Evolutionary conservation across 345 rosid species (phyloP), one percentile per base, ranked within the genome.

Genomic region (Syzygium aromaticum): DNA sequence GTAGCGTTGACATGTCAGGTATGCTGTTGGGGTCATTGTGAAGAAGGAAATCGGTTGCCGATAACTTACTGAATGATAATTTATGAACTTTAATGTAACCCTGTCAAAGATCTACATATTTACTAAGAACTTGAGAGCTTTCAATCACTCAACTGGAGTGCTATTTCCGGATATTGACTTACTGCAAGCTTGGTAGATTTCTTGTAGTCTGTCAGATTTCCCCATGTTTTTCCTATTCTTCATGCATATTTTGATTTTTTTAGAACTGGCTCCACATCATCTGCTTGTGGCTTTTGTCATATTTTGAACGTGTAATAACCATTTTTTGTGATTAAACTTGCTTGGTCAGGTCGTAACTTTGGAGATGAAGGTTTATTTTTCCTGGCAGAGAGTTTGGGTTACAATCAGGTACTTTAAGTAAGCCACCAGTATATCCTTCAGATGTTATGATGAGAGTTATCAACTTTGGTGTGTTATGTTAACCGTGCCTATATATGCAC

Each of bases 1-100:
- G 95, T 89, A 89, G 91, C 86, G 97, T 96, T 90, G 99, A 97
- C 95, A 94, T 97, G 98, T 93, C 99, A 93, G 99, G 99, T 96
- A 93, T 84, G 89, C 86, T 86, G 77, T 5, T 83, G 53, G 51
- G 83, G 46, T 73, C 49, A 6, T 49, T 85, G 49, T 19, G 38
- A 85, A 52, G 6, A 54, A 85, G 54, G 86, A 56, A 84, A 86
- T 51, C 16, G 80, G 33, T 86, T 63, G 52, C 51, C 53, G 77
- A 17, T 27, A 33, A 73, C 14, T 5, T 73, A 73, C 46, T 19
- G 49, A 25, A 5, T 33, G 80, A 33, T 73, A 9, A 73, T 73
- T 73, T 33, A 8, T 33, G 22, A 73, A 33, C 22, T 33, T 73
- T 73, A 19, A 33, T 30, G 80, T 73, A 73, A 73, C 43, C 43